Evolutionary conservation across 176 grass and related monocot genomes (phyloP).

Genomic region (Puccinellia tenuiflora): DNA sequence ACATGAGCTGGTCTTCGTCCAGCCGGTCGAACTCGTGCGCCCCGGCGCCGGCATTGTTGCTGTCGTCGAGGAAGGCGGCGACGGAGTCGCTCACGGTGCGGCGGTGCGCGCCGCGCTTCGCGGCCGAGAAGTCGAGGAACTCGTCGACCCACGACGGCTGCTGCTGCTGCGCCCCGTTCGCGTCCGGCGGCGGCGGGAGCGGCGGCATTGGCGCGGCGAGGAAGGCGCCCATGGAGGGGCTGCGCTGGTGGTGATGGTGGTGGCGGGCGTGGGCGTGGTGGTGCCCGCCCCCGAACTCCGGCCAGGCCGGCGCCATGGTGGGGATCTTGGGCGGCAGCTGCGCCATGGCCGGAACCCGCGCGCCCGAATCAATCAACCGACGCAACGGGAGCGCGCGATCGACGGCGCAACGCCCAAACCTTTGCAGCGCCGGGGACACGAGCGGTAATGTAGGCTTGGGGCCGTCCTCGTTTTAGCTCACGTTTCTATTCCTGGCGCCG

Average conservation of each 20-base stretch:
- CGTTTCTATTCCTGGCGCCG: slow-evolving; percentile 1
- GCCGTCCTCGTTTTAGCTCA: slow-evolving; percentile 18
- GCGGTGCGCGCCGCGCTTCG: slow-evolving; percentile 58
- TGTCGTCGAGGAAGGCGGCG: slow-evolving; percentile 47
- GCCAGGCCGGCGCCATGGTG: slow-evolving; percentile 46
- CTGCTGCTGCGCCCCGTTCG: background rate
- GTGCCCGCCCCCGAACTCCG: slow-evolving; percentile 35
- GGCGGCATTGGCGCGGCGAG: slow-evolving; percentile 38
- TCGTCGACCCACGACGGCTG: slow-evolving; percentile 61
- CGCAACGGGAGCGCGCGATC: slow-evolving; percentile 38
- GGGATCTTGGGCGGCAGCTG: slow-evolving; percentile 82
- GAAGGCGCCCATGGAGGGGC: slow-evolving; percentile 43
- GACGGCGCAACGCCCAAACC: slow-evolving; percentile 32
- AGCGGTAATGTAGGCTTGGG: slow-evolving; percentile 6
- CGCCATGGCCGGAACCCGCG: slow-evolving; percentile 56
- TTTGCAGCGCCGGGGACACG: background rate
- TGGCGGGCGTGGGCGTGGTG: slow-evolving; percentile 28
- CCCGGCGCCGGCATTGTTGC: slow-evolving; percentile 18
- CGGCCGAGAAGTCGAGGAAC: slow-evolving; percentile 75
- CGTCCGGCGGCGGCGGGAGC: background rate
- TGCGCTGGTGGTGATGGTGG: slow-evolving; percentile 47
- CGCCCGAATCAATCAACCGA: slow-evolving; percentile 27
- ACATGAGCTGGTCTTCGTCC: slow-evolving; percentile 78
- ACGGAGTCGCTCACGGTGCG: slow-evolving; percentile 59
- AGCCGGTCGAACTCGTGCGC: slow-evolving; percentile 65